Percentiles rank a stretch among this genome's conserved stretches.
Evolutionary conservation across 2,329 filamentous ascomycete species (phyloP).

Genomic region (Fusarium sp.): DNA sequence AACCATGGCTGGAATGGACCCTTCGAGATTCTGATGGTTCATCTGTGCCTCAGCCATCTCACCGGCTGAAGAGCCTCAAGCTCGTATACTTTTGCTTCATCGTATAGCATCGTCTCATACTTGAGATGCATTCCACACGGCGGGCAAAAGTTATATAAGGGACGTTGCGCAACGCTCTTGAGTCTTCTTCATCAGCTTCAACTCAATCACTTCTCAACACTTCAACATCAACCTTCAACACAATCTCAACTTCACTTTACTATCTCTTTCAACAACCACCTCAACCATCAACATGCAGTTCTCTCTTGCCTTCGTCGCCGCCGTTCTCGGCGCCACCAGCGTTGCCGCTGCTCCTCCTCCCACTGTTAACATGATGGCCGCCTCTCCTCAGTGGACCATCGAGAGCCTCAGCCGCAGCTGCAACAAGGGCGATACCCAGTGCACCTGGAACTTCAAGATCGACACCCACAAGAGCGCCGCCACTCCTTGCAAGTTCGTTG

Average conservation of each 20-base stretch:
- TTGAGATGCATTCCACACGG: neutral
- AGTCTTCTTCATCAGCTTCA: slow-evolving; percentile 13
- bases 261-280: neutral
- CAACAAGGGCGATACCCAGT: slow-evolving; percentile 55
- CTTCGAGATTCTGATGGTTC: slow-evolving; percentile 12
- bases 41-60: neutral
- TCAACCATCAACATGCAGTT: slow-evolving; percentile 59
- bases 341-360: slow-evolving; percentile 55
- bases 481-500: slow-evolving; percentile 45
- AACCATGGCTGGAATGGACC: slow-evolving; percentile 7
- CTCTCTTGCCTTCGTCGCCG: slow-evolving; percentile 55
- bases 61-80: neutral
- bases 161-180: fast-evolving
- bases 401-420: slow-evolving; percentile 58
- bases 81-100: slow-evolving; percentile 1
- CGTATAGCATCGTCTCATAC: neutral
- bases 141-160: slow-evolving; percentile 20
- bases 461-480: slow-evolving; percentile 60
- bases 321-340: slow-evolving; percentile 50
- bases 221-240: neutral
- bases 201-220: slow-evolving; percentile 24
- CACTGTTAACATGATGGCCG: slow-evolving; percentile 59
- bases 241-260: neutral
- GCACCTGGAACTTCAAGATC: slow-evolving; percentile 62
- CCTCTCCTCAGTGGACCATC: slow-evolving; percentile 60